Percentiles rank a stretch among this genome's conserved stretches.
phyloP scores from a whole-genome alignment of 768 basidiomycete genomes.

The Tylopilus sp. region DNA sequence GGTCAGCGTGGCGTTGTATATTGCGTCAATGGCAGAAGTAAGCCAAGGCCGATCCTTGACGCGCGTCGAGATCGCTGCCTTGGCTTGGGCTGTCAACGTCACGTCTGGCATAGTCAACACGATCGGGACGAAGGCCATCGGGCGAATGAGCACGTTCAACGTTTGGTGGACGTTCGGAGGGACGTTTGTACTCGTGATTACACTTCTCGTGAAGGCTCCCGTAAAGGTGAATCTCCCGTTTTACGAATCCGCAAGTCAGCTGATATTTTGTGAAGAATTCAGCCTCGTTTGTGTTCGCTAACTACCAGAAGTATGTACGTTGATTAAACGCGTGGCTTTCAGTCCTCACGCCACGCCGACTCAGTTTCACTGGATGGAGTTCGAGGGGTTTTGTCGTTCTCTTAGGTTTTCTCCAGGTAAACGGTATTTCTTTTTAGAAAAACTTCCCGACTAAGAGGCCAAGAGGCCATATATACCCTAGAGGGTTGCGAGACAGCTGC shows the following conservation, averaged over 20 bases:
- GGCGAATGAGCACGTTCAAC: slow-evolving; percentile 51
- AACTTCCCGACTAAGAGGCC: not conserved
- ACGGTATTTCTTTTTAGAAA: not conserved
- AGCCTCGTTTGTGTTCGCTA: slow-evolving; percentile 52
- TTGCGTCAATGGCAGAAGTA: slow-evolving; percentile 54
- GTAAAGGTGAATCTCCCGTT: slow-evolving; percentile 36
- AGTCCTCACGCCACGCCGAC: slow-evolving; percentile 1
- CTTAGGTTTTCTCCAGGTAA: slow-evolving; percentile 45
- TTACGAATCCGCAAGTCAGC: not conserved
- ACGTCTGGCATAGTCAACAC: slow-evolving; percentile 53
- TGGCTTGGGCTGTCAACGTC: slow-evolving; percentile 59
- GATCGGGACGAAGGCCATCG: slow-evolving; percentile 54
- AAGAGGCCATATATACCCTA: slow-evolving; percentile 53
- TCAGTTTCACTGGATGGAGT: slow-evolving; percentile 54
- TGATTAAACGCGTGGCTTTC: not conserved
- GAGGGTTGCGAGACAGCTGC: slow-evolving; percentile 63
- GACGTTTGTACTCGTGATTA: slow-evolving; percentile 53
- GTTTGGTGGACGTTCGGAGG: slow-evolving; percentile 63
- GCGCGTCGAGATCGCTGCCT: slow-evolving; percentile 47
- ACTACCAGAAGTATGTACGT: slow-evolving; percentile 47
- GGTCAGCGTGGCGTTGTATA: slow-evolving; percentile 46
- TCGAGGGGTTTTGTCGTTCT: slow-evolving; percentile 55
- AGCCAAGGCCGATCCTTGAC: slow-evolving; percentile 42
- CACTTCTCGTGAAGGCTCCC: slow-evolving; percentile 55
- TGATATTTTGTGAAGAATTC: slow-evolving; percentile 40